Evolutionary conservation across 805 yeast genomes (phyloP), one percentile per base, ranked within the genome.

Genomic region (Candida piceae): DNA sequence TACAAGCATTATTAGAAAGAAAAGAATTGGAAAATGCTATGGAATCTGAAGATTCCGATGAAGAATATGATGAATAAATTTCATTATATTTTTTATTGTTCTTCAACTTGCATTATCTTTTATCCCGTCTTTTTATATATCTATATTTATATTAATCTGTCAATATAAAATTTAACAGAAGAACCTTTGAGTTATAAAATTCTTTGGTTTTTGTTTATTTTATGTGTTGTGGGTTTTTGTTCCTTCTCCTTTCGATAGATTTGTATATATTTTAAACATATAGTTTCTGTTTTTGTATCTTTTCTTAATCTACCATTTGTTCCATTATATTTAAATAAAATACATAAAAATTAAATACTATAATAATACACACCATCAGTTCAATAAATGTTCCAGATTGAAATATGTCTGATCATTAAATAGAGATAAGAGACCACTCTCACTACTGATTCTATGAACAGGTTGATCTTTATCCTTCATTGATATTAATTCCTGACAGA

Each of bases 1-100:
- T 93, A 58, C 95, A 88, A 66, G 96, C 95, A 43, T 76, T 93
- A 49, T 80, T 93, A 77, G 97, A 90, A 67, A 77, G 85, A 60
- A 85, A 87, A 60, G 97, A 87, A 69, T 73, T 82, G 58, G 96
- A 86, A 62, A 89, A 84, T 58, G 78, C 80, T 60, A 80, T 81
- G 53, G 88, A 84, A 41, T 82, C 87, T 33, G 95, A 84, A 42
- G 80, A 75, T 23, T 54, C 55, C 10, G 64, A 55, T 12, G 59
- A 52, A 31, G 64, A 60, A 31, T 44, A 41, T 26, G 61, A 56
- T 13, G 61, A 53, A 38, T 48, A 37, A 38, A 27, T 30, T 18
- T 12, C 13, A 19, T 32, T 12, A 18, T 17, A 18, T 20, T 20
- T 20, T 20, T 20, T 7, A 20, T 20, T 20, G 6, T 20, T 15